Conservation (phyloP, 1,284 basidiomycete species). For the Ceratobasidium sp. region DNA sequence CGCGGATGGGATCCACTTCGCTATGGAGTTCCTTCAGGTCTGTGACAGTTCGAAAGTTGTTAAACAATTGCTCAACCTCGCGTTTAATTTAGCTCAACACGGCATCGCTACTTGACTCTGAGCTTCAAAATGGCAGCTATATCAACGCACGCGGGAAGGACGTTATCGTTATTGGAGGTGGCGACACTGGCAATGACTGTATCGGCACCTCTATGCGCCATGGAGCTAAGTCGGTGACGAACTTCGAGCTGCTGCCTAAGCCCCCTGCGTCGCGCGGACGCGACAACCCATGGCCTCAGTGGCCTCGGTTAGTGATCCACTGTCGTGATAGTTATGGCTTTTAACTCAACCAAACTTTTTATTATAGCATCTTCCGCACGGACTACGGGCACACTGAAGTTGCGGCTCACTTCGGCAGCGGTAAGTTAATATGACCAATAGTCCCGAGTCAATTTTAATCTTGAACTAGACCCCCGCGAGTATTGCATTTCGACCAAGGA, state of each 20-base stretch:
- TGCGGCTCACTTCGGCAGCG: slow-evolving; percentile 89
- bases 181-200: slow-evolving; percentile 94
- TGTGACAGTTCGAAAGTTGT: slow-evolving; percentile 44
- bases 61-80: slow-evolving; percentile 20
- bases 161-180: slow-evolving; percentile 95
- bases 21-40: slow-evolving; percentile 94
- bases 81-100: slow-evolving; percentile 72
- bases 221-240: slow-evolving; percentile 93
- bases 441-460: slow-evolving; percentile 44
- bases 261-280: slow-evolving; percentile 87
- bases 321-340: slow-evolving; percentile 35
- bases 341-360: slow-evolving; percentile 26
- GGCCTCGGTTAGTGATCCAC: slow-evolving; percentile 73
- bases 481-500: slow-evolving; percentile 96
- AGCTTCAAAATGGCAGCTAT: slow-evolving; percentile 78
- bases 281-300: slow-evolving; percentile 97
- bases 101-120: slow-evolving; percentile 86
- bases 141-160: slow-evolving; percentile 92
- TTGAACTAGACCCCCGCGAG: slow-evolving; percentile 84
- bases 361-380: slow-evolving; percentile 85
- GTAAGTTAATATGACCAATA: slow-evolving; percentile 57
- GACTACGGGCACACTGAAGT: slow-evolving; percentile 98
- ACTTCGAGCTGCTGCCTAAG: slow-evolving; percentile 94
- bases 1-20: slow-evolving; percentile 91
- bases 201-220: slow-evolving; percentile 95